phyloP scores from a whole-genome alignment of 192 early-diverging fungal genomes.

The Powellomyces hirtus region DNA sequence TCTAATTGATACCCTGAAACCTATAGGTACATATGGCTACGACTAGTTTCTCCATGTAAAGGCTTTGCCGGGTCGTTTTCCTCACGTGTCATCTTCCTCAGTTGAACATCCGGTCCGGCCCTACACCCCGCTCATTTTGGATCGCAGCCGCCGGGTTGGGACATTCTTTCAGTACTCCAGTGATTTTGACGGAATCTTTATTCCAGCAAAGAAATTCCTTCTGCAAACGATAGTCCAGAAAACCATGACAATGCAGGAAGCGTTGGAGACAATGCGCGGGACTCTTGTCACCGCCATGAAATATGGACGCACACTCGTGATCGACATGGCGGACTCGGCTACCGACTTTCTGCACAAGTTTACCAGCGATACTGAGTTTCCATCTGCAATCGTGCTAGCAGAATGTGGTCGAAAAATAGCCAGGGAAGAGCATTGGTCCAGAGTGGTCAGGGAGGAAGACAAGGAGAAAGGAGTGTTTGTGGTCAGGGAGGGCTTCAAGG shows the following conservation, averaged over 20 bases:
- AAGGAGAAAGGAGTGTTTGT: conserved; percentile 28
- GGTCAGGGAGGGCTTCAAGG: conserved; percentile 24
- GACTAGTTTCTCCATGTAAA: background rate
- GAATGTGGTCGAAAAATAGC: conserved; percentile 20
- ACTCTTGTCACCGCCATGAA: conserved; percentile 33
- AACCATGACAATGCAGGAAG: conserved; percentile 19
- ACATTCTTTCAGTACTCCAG: conserved; percentile 38
- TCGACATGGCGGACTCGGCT: conserved; percentile 32
- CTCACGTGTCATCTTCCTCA: background rate
- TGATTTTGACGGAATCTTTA: conserved; percentile 30
- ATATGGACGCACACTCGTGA: conserved; percentile 33
- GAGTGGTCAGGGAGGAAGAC: conserved; percentile 24
- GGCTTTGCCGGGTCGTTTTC: background rate
- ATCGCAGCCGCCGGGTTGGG: conserved; percentile 34
- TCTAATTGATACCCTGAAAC: background rate
- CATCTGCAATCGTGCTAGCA: conserved; percentile 13
- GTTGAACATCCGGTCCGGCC: conserved; percentile 21
- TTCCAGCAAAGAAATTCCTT: conserved; percentile 38
- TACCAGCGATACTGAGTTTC: conserved; percentile 24
- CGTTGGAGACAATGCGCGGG: conserved; percentile 24
- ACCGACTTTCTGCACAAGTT: conserved; percentile 33
- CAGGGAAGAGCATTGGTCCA: conserved; percentile 10
- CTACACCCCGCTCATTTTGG: conserved; percentile 42
- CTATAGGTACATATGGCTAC: background rate
- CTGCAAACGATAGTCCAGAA: conserved; percentile 32